Conservation (phyloP, 345 rosid genomes). For the Chamaenerion angustifolium region DNA sequence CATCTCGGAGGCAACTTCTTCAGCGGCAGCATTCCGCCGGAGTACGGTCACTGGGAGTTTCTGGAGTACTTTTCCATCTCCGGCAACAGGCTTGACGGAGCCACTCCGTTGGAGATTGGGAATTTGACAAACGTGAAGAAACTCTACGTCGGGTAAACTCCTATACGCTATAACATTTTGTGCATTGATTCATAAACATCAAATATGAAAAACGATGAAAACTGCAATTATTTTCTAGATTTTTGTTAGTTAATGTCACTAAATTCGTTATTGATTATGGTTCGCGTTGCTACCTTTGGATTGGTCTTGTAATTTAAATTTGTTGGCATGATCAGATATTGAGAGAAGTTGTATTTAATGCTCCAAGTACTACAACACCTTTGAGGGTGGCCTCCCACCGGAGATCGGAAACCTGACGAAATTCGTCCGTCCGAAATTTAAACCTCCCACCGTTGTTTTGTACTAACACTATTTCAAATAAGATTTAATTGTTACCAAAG, state of each 20-base stretch:
- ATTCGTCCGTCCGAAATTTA: no score
- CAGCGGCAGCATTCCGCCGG: slow-evolving; percentile 25
- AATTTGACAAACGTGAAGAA: slow-evolving; percentile 33
- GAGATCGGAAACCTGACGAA: slow-evolving; percentile 35
- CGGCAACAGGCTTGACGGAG: slow-evolving; percentile 48
- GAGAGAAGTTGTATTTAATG: background rate
- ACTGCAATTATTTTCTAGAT: no score
- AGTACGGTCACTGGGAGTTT: slow-evolving; percentile 47
- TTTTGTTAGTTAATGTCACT: no score
- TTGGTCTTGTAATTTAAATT: no score
- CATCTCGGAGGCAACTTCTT: slow-evolving; percentile 43
- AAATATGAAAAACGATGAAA: no score
- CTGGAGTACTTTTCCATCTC: slow-evolving; percentile 35
- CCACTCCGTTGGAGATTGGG: slow-evolving; percentile 34
- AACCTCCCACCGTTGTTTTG: no score
- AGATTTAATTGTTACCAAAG: no score
- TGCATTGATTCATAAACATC: no score
- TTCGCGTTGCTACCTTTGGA: no score
- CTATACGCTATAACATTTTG: background rate
- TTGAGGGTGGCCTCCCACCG: slow-evolving; percentile 28
- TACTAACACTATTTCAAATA: no score
- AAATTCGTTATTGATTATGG: no score
- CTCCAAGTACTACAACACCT: slow-evolving; percentile 38
- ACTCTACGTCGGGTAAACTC: slow-evolving; percentile 51
- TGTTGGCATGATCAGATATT: no score